A percentile compares a stretch with the other conserved stretches of the same genome.
These are phyloP conservation scores for Lecanosticta acicola DNA, from an alignment of 2,329 filamentous ascomycete genomes.

Conservation along the genomic window DNA sequence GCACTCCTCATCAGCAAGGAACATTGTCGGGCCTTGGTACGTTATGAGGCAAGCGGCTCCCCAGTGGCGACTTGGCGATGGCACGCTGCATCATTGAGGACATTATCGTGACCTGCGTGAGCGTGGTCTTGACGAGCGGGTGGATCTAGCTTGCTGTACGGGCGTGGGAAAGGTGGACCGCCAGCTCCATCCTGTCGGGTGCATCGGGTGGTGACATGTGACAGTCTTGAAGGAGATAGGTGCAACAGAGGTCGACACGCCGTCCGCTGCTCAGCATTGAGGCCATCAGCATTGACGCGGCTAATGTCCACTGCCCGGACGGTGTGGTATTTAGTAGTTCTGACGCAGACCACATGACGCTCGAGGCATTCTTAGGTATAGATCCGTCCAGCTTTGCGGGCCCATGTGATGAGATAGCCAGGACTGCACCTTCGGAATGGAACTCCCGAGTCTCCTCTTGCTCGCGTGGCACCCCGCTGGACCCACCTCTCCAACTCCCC, in stretches of 20 bases:
- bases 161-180: neutral
- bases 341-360: too few relatives aligned
- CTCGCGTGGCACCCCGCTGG: neutral
- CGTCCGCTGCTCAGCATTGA: too few relatives aligned
- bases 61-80: constrained; percentile 10
- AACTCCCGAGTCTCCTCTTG: neutral
- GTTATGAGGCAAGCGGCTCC: constrained; percentile 11
- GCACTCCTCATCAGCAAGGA: constrained; percentile 10
- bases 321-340: too few relatives aligned
- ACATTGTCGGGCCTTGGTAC: constrained; percentile 5
- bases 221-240: too few relatives aligned
- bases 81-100: neutral
- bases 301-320: too few relatives aligned
- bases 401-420: too few relatives aligned
- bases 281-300: too few relatives aligned
- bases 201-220: too few relatives aligned
- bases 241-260: too few relatives aligned
- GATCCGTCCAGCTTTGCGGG: too few relatives aligned
- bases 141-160: neutral
- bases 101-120: neutral
- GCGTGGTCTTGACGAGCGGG: neutral
- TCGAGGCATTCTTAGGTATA: too few relatives aligned
- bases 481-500: constrained; percentile 1
- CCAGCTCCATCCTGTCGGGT: neutral
- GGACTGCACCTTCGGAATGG: neutral